Conservation (phyloP, 2,329 filamentous ascomycete species). For the Elsinoe ampelina region DNA sequence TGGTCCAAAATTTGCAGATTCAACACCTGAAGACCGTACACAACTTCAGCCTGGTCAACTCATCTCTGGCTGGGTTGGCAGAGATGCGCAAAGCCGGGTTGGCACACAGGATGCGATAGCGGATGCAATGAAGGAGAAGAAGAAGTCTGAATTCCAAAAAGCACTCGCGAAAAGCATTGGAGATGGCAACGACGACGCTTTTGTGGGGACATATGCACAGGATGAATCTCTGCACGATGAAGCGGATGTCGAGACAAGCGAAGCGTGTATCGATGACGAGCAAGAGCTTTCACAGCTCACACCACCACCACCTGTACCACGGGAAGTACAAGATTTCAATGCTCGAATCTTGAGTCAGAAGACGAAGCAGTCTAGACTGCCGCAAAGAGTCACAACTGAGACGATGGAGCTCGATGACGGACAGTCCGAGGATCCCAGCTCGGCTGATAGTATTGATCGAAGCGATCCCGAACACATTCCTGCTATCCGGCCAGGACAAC, state of each 20-base stretch:
- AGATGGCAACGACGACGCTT: slow-evolving; percentile 16
- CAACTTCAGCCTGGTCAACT: slow-evolving; percentile 27
- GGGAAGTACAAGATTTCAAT: slow-evolving; percentile 33
- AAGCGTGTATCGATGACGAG: slow-evolving; percentile 19
- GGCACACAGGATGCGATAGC: slow-evolving; percentile 6
- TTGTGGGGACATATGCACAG: neutral
- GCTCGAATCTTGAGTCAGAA: slow-evolving; percentile 29
- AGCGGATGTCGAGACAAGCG: slow-evolving; percentile 1
- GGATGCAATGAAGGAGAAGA: slow-evolving; percentile 8
- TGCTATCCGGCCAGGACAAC: slow-evolving; percentile 22
- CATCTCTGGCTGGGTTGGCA: slow-evolving; percentile 40
- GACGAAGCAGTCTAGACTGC: slow-evolving; percentile 19
- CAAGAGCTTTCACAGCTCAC: slow-evolving; percentile 23
- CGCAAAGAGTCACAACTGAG: slow-evolving; percentile 7
- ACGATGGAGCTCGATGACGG: slow-evolving; percentile 5
- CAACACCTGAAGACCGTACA: slow-evolving; percentile 8
- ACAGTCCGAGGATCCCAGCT: neutral
- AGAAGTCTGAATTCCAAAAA: neutral
- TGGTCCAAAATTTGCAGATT: slow-evolving; percentile 11
- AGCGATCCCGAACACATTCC: slow-evolving; percentile 22
- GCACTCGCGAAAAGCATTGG: slow-evolving; percentile 14
- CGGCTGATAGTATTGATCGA: neutral
- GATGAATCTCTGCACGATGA: neutral
- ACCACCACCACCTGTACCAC: slow-evolving; percentile 18
- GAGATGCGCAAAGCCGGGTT: slow-evolving; percentile 25